Base-by-base conservation (phyloP, 352 stramenopile species). In the Phytophthora tentaculata region DNA sequence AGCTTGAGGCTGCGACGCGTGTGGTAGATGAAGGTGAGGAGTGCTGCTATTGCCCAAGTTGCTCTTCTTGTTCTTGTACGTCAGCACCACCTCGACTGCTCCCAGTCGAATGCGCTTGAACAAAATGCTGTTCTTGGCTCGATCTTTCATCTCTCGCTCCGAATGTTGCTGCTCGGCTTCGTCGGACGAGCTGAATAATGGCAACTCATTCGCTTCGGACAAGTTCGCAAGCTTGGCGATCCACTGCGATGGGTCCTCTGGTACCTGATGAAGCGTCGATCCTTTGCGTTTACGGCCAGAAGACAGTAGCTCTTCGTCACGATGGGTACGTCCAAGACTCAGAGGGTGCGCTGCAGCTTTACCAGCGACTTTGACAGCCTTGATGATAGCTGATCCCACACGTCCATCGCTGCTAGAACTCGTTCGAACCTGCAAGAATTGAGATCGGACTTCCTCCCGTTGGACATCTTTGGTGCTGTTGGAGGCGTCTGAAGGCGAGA, bases 51-150 rank as follows among this genome's bases (percentile, higher is more conserved):
- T 61, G 17, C 24, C 26, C 12, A 53, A 37, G 29, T 61, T 71
- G 47, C 53, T 76, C 64, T 81, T 86, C 54, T 90, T 91, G 85
- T 92, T 85, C 58, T 91, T 93, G 78, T 93, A 96, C 1, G 84
- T 95, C 19, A 94, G 67, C 45, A 92, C 69, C 28, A 93, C 81
- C 20, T 95, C 80, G 23, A 96, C 66, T 28, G 81, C 88, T 41
- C 88, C 88, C 7, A 96, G 73, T 0, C 86, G 85, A 56, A 95
- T 91, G 14, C 79, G 86, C 58, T 93, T 93, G 69, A 96, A 96
- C 50, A 91, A 23, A 45, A 94, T 90, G 29, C 72, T 86, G 56
- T 65, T 86, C 44, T 73, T 85, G 2, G 66, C 65, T 23, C 75
- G 61, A 12, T 86, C 78, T 19, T 77, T 83, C 64, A 76, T 56